Percentiles rank a stretch among this genome's conserved stretches.
phyloP scores from a whole-genome alignment of 2,329 filamentous ascomycete species.

The Aspergillus calidoustus region DNA sequence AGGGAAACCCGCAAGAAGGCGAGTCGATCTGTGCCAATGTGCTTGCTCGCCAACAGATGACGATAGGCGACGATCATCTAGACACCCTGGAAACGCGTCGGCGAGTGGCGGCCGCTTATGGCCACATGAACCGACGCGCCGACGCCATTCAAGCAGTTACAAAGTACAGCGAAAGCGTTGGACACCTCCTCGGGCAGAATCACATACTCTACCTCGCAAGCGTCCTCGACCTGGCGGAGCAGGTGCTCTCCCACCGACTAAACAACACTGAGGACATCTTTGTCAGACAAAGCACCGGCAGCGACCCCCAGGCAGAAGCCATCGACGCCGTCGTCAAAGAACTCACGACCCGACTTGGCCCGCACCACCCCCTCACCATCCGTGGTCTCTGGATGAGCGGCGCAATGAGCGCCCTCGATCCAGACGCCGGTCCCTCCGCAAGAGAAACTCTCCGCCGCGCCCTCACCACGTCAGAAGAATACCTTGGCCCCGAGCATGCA shows the following conservation, averaged over 20 bases:
- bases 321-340: conserved; percentile 27
- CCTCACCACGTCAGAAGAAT: conserved; percentile 34
- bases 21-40: conserved; percentile 38
- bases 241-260: conserved; percentile 28
- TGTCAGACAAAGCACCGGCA: conserved; percentile 19
- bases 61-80: conserved; percentile 36
- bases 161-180: conserved; percentile 28
- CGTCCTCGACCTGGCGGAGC: conserved; percentile 30
- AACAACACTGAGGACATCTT: conserved; percentile 14
- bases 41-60: conserved; percentile 38
- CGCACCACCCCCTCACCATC: conserved; percentile 30
- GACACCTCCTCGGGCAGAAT: conserved; percentile 31
- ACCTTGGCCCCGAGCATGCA: conserved; percentile 30
- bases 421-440: conserved; percentile 25
- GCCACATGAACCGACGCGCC: conserved; percentile 25
- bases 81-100: conserved; percentile 37
- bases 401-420: conserved; percentile 24
- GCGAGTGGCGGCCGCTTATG: conserved; percentile 32
- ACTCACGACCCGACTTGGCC: conserved; percentile 26
- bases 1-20: conserved; percentile 33
- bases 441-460: conserved; percentile 38
- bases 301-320: conserved; percentile 25
- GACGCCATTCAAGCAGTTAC: conserved; percentile 30
- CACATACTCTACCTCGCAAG: conserved; percentile 32
- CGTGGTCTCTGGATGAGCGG: conserved; percentile 31